Evolutionary conservation across 768 basidiomycete genomes (phyloP).

Genomic region (Dioszegia aurantiaca): DNA sequence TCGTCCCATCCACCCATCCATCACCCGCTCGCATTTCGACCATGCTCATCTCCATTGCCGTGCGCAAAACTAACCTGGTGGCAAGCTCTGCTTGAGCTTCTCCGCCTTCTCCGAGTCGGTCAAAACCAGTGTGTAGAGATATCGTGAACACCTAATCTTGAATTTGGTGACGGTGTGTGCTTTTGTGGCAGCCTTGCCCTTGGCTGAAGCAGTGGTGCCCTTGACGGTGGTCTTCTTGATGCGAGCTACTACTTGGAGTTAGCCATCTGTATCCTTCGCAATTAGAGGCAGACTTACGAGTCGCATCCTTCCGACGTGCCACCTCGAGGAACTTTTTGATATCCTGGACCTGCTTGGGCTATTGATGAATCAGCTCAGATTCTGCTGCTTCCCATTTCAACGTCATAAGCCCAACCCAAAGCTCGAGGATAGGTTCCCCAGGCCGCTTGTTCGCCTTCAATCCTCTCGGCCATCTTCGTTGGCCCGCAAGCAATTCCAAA

Average conservation of each 20-base stretch:
- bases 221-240: constrained; percentile 78
- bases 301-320: constrained; percentile 94
- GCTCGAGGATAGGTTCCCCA: too few relatives aligned
- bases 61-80: constrained; percentile 69
- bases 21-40: not conserved
- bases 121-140: constrained; percentile 83
- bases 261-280: not conserved
- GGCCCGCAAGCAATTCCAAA: too few relatives aligned
- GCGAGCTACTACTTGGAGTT: constrained; percentile 71
- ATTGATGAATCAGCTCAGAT: constrained; percentile 22
- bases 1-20: not conserved
- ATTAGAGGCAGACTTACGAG: constrained; percentile 60
- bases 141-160: constrained; percentile 92
- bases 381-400: not conserved
- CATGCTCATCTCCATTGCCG: not conserved
- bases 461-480: too few relatives aligned
- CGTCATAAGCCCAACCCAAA: too few relatives aligned
- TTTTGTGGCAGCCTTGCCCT: constrained; percentile 39
- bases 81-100: constrained; percentile 90
- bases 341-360: constrained; percentile 97
- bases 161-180: constrained; percentile 69
- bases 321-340: constrained; percentile 99
- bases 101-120: constrained; percentile 98
- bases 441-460: too few relatives aligned
- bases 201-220: constrained; percentile 38